These are phyloP conservation scores for Xylaria grammica DNA, from an alignment of 495 filamentous ascomycete species.

Conservation along the genomic window DNA sequence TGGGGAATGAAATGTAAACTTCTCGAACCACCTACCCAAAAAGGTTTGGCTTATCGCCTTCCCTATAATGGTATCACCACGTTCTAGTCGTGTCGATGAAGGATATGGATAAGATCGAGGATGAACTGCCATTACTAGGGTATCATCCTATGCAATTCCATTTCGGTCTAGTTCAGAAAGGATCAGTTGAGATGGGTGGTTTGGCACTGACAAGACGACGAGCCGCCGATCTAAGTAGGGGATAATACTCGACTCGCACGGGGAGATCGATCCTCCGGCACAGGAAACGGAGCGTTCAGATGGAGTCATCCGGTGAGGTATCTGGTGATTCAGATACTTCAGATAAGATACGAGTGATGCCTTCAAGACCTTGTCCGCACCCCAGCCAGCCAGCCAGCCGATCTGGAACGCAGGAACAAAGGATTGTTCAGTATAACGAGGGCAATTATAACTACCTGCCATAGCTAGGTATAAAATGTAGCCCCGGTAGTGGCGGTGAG, in stretches of 20 bases:
- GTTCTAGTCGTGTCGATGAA: no score
- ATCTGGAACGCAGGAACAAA: conserved; percentile 19
- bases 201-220: no score
- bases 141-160: no score
- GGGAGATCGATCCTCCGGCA: not conserved
- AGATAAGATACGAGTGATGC: not conserved
- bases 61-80: not conserved
- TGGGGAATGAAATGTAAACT: not conserved
- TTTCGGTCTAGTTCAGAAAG: no score
- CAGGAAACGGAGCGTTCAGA: not conserved
- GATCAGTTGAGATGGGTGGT: no score
- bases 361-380: not conserved
- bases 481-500: conserved; percentile 14
- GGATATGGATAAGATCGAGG: no score
- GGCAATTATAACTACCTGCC: not conserved
- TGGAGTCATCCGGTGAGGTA: not conserved
- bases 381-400: no score
- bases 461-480: not conserved
- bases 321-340: conserved; percentile 3
- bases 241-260: no score
- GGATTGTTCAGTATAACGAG: not conserved
- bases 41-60: not conserved
- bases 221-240: no score
- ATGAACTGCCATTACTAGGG: no score
- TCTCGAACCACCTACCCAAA: not conserved